Conservation (phyloP, 2,329 filamentous ascomycete species). For the Diaporthe longicolla region DNA sequence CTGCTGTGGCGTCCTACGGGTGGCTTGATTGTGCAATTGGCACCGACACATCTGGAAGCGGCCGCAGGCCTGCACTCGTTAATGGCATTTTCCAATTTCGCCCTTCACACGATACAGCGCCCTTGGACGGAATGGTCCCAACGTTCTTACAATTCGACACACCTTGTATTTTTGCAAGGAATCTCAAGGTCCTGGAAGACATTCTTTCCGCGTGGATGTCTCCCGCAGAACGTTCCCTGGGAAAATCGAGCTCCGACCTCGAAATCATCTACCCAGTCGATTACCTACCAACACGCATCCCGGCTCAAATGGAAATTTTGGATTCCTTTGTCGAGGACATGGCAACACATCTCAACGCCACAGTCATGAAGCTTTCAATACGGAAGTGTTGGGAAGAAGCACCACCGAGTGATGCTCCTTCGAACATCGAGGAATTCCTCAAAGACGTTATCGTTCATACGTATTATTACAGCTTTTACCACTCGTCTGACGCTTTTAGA, state of each 20-base stretch:
- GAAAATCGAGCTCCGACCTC: background rate
- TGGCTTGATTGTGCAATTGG: slow-evolving; percentile 46
- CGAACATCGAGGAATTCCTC: slow-evolving; percentile 22
- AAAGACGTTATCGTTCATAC: slow-evolving; percentile 26
- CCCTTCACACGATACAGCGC: slow-evolving; percentile 8
- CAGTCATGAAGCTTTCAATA: background rate
- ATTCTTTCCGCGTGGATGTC: slow-evolving; percentile 3
- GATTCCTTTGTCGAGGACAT: slow-evolving; percentile 23
- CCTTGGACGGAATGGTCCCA: background rate
- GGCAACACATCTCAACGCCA: background rate
- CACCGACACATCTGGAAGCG: slow-evolving; percentile 32
- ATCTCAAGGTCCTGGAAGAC: background rate
- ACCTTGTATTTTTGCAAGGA: slow-evolving; percentile 8
- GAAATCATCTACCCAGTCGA: slow-evolving; percentile 23
- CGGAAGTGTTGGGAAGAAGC: background rate
- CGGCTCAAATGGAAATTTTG: slow-evolving; percentile 5
- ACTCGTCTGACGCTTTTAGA: background rate
- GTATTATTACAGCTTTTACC: slow-evolving; percentile 26
- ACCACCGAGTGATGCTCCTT: background rate
- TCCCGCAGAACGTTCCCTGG: no score
- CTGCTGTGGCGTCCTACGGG: slow-evolving; percentile 52
- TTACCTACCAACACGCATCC: background rate
- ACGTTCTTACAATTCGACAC: slow-evolving; percentile 30
- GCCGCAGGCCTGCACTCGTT: slow-evolving; percentile 8
- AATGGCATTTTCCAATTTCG: slow-evolving; percentile 33